Base-by-base conservation (phyloP, 2,329 filamentous ascomycete species). In the Neoascochyta sp. region DNA sequence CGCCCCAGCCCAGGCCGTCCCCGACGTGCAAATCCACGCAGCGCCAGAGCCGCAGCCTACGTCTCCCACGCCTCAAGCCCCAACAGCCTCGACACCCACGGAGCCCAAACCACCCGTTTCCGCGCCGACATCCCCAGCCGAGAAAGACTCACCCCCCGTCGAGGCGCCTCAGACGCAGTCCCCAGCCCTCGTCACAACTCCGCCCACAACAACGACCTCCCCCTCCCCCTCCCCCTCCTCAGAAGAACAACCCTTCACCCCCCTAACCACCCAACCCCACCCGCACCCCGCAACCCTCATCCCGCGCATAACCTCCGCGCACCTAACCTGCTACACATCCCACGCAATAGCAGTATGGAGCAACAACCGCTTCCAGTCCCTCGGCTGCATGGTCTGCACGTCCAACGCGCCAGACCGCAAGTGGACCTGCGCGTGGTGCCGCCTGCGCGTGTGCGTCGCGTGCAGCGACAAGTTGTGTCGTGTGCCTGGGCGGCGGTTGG, bases 371-470 rank as follows among this genome's bases (percentile, higher is more conserved):
- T 54, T 54, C 39, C 51, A 56, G 26, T 55, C 57, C 14, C 46
- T 60, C 44, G 50, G 47, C 9, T 65, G 62, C 50, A 57, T 59
- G 55, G 29, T 63, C 1, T 65, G 62, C 36, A 49, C 40, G 10
- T 25, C 41, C 2, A 49, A 54, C 32, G 40, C 36, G 12, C 32
- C 29, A 3, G 52, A 57, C 12, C 33, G 47, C 10, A 53, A 49
- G 33, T 62, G 55, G 50, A 39, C 41, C n/a, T 65, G 62, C 26
- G 45, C 48, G 10, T 63, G 58, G 57, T 65, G 62, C 29, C 54
- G 52, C 32, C 32, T 65, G 36, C 25, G 59, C 7, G 46, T 65
- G 11, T 65, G 62, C 32, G 18, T 39, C 4, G 27, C 5, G 3
- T 65, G 62, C 18, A 48, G 50, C 9, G 39, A 42, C 6, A 52